phyloP scores from a whole-genome alignment of 2,329 filamentous ascomycete genomes.

The Calonectria fujianensis region DNA sequence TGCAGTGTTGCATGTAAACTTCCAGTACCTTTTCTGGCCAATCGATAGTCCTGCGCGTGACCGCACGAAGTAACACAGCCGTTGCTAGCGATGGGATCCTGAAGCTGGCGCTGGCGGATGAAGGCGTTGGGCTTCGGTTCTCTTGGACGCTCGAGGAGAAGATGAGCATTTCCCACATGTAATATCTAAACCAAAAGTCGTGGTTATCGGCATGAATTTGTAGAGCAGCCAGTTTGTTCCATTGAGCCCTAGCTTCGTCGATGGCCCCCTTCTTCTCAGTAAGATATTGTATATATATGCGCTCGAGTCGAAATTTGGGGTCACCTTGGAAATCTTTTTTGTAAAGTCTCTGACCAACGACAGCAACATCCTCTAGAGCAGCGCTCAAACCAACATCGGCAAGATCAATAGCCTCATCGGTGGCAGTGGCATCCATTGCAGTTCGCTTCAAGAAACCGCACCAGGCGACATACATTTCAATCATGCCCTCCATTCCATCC shows the following conservation, averaged over 20 bases:
- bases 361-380: slow-evolving; percentile 88
- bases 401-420: slow-evolving; percentile 89
- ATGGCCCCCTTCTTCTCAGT: slow-evolving; percentile 88
- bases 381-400: slow-evolving; percentile 92
- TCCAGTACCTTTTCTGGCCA: slow-evolving; percentile 86
- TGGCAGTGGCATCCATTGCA: slow-evolving; percentile 83
- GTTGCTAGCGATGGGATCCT: slow-evolving; percentile 85
- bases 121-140: slow-evolving; percentile 72
- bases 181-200: slow-evolving; percentile 96
- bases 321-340: slow-evolving; percentile 88
- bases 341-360: slow-evolving; percentile 85
- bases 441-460: slow-evolving; percentile 93
- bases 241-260: slow-evolving; percentile 85
- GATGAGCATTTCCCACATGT: slow-evolving; percentile 90
- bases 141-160: slow-evolving; percentile 67
- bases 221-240: slow-evolving; percentile 81
- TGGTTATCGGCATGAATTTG: slow-evolving; percentile 83
- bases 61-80: slow-evolving; percentile 83
- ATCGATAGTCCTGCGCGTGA: slow-evolving; percentile 78
- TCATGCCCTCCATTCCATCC: slow-evolving; percentile 88
- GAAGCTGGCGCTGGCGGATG: slow-evolving; percentile 66
- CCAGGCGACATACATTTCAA: slow-evolving; percentile 96
- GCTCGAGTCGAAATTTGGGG: slow-evolving; percentile 89
- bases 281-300: slow-evolving; percentile 93
- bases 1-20: slow-evolving; percentile 86